phyloP scores from a whole-genome alignment of 805 yeast species.

The Cyberlindnera galapagoensis region DNA sequence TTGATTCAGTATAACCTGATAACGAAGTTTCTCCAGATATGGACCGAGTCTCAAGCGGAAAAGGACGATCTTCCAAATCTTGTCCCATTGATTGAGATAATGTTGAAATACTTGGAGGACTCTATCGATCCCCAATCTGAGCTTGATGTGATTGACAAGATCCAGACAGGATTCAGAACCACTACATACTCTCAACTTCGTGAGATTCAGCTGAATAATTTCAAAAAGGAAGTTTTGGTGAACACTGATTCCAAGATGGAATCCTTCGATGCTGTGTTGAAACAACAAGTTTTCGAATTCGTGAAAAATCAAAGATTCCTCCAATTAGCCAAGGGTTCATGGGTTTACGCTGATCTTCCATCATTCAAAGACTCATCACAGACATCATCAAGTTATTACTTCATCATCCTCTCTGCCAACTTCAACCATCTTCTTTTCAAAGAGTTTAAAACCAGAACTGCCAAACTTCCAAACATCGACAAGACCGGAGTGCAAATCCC shows the following conservation, averaged over 20 bases:
- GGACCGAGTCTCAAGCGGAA: constrained; percentile 59
- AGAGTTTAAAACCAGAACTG: constrained; percentile 43
- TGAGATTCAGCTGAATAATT: constrained; percentile 41
- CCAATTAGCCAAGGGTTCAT: constrained; percentile 67
- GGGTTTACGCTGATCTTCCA: constrained; percentile 69
- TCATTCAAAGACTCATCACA: constrained; percentile 16
- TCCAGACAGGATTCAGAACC: constrained; percentile 35
- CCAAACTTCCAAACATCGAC: constrained; percentile 49
- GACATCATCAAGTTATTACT: constrained; percentile 37
- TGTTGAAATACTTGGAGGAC: constrained; percentile 26
- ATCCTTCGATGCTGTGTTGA: constrained; percentile 43
- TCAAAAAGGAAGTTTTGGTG: constrained; percentile 30
- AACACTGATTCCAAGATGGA: constrained; percentile 41
- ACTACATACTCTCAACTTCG: constrained; percentile 46
- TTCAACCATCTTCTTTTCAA: constrained; percentile 54
- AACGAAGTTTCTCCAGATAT: constrained; percentile 50
- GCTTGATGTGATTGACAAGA: constrained; percentile 33
- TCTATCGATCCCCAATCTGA: constrained; percentile 18
- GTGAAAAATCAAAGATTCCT: constrained; percentile 71
- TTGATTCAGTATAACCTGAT: constrained; percentile 49
- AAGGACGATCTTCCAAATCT: constrained; percentile 46
- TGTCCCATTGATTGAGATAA: constrained; percentile 35
- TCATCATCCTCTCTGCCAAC: constrained; percentile 60
- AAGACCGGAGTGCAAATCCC: constrained; percentile 48
- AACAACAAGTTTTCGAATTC: constrained; percentile 57